Percentiles rank a stretch among this genome's conserved stretches.
Conservation (phyloP, 306 rosid genomes). For the Cucumis cinereus region DNA sequence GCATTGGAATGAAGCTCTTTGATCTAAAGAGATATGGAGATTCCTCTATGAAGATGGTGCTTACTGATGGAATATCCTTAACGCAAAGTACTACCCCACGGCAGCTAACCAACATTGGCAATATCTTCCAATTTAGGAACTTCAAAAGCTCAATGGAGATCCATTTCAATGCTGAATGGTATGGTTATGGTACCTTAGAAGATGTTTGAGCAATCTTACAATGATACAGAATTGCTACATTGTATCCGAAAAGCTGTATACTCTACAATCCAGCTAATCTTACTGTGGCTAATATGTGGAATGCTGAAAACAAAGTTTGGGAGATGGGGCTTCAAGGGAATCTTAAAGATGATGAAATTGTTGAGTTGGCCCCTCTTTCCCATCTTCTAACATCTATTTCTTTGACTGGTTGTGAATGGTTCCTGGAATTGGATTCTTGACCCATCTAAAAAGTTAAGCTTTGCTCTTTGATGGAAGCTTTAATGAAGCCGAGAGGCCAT, state of each 20-base stretch:
- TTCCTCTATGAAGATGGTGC: background rate
- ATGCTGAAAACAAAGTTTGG: background rate
- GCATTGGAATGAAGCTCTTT: background rate
- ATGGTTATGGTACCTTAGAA: background rate
- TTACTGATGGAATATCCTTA: background rate
- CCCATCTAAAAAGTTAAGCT: background rate
- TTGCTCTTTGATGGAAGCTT: background rate
- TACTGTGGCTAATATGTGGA: background rate
- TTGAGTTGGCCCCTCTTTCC: background rate
- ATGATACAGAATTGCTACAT: background rate
- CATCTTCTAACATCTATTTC: background rate
- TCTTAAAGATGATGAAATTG: background rate
- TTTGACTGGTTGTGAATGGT: background rate
- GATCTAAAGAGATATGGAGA: background rate
- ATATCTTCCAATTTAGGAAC: background rate
- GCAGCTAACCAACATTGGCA: background rate
- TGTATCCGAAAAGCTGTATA: background rate
- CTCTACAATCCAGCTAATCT: background rate
- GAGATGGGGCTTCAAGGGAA: background rate
- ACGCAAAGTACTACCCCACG: background rate
- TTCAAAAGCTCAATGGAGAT: background rate
- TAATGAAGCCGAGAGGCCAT: background rate
- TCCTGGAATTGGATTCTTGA: background rate
- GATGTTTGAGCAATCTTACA: background rate
- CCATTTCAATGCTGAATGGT: background rate